phyloP scores from a whole-genome alignment of 257 asterid genomes.

The Scutellaria barbata region DNA sequence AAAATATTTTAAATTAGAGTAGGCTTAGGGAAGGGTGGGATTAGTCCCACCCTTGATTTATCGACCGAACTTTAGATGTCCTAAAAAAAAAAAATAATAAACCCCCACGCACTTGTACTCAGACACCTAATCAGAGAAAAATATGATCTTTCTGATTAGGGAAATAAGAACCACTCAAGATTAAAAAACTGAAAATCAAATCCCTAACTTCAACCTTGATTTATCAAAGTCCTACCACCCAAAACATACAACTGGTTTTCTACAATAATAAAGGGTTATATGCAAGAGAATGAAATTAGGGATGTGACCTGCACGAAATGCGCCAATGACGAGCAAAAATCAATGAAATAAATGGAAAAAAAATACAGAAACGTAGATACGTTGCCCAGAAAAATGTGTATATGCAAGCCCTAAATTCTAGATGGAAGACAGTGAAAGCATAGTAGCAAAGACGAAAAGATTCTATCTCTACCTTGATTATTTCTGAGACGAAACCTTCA shows the following conservation, averaged over 20 bases:
- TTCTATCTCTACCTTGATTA: conserved; percentile 9
- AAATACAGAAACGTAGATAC: neutral
- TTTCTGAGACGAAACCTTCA: neutral
- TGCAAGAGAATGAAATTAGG: neutral
- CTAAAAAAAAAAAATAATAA: neutral
- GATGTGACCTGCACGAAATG: conserved; percentile 22
- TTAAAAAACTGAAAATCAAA: neutral
- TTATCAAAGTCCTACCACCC: neutral
- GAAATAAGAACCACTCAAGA: neutral
- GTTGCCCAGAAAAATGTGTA: conserved; percentile 11
- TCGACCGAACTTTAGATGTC: conserved; percentile 27
- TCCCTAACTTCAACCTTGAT: neutral
- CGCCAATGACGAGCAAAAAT: conserved; percentile 5
- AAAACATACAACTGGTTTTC: neutral
- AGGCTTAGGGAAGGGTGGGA: conserved; percentile 96
- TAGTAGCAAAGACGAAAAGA: neutral
- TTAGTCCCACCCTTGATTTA: conserved; percentile 87
- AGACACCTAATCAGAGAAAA: neutral
- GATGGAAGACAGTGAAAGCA: neutral
- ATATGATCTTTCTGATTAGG: neutral
- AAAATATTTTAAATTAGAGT: too few relatives aligned
- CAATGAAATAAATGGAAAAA: neutral
- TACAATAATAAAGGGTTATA: neutral
- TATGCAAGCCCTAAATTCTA: neutral
- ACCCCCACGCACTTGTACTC: neutral